Conservation (phyloP, 495 filamentous ascomycete species). For the Elasticomyces elasticus region DNA sequence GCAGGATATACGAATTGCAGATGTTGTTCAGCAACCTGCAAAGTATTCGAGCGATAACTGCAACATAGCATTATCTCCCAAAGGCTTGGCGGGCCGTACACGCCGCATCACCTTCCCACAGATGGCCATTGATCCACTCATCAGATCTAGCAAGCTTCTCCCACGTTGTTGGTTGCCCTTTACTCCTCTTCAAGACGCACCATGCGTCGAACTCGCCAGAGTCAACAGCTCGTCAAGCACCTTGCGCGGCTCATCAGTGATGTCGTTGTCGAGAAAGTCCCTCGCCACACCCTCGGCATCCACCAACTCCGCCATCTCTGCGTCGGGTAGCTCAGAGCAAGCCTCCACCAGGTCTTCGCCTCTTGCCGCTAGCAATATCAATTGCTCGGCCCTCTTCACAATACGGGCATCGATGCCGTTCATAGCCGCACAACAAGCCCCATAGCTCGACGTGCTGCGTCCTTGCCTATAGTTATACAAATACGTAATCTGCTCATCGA, state of each 20-base stretch:
- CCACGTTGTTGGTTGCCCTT: not conserved
- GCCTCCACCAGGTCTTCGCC: slow-evolving; percentile 67
- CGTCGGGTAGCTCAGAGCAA: slow-evolving; percentile 52
- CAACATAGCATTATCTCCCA: too few relatives aligned
- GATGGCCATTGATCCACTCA: too few relatives aligned
- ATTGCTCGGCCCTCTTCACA: slow-evolving; percentile 63
- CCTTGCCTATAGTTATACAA: slow-evolving; percentile 65
- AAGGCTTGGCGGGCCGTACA: too few relatives aligned
- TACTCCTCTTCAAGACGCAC: not conserved
- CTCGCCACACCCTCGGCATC: slow-evolving; percentile 38
- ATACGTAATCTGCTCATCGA: slow-evolving; percentile 74
- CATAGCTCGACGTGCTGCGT: slow-evolving; percentile 71
- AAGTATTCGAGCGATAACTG: too few relatives aligned
- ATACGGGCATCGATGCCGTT: slow-evolving; percentile 69
- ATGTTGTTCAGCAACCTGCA: too few relatives aligned
- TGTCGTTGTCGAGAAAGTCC: slow-evolving; percentile 22
- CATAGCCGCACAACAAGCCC: slow-evolving; percentile 70
- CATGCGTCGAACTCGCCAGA: slow-evolving; percentile 7
- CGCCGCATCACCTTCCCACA: too few relatives aligned
- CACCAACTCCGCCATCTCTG: slow-evolving; percentile 51
- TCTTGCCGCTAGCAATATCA: slow-evolving; percentile 56
- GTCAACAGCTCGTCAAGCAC: slow-evolving; percentile 23
- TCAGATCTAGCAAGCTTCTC: not conserved
- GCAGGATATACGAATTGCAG: too few relatives aligned
- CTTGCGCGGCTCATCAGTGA: slow-evolving; percentile 16